Base-by-base conservation (phyloP, 164 flowering plant species). In the Umbellularia californica region DNA sequence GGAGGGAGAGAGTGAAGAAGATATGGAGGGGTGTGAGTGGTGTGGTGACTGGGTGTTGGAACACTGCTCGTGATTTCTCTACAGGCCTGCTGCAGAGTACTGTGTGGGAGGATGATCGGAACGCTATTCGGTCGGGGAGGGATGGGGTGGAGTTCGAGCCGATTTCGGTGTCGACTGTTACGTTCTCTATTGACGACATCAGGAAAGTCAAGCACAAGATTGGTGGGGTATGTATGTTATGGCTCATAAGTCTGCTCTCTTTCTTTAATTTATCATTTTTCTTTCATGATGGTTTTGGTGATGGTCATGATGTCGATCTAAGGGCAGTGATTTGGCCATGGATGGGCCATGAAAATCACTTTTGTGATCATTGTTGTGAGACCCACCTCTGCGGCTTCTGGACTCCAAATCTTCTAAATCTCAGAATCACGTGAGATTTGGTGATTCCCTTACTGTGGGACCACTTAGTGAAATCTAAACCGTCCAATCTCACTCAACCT, bases 141-240 rank as follows among this genome's bases (percentile, higher is more conserved):
- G 65, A 50, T 2, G 84, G 77, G 0, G 79, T 85, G 2, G 85
- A 82, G 72, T 78, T 79, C 52, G 58, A 47, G 58, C 92, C 91
- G 0, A 55, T 83, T n/a, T 20, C 30, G 5, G 72, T 85, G n/a
- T 63, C 85, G 9, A 82, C 89, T 1, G 28, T 80, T 2, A 50
- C 82, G 1, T 83, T 90, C 58, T 79, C 87, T 28, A 82, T 87
- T 30, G 87, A 87, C 23, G 77, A 72, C 1, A 81, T 90, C 76
- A 83, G 81, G 65, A 77, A 83, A 63, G 84, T 88, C 35, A 88
- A 85, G 82, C 12, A 52, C 76, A 85, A 81, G 64, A 79, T 88
- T 73, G 81, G 81, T 58, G 88, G 70, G 81, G 92, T 90, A 84
- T 75, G 83, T 47, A 27, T 6, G 2, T 68, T 68, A 10, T 35